Evolutionary conservation across 306 rosid species (phyloP).

Genomic region (Rosa lucieae): DNA sequence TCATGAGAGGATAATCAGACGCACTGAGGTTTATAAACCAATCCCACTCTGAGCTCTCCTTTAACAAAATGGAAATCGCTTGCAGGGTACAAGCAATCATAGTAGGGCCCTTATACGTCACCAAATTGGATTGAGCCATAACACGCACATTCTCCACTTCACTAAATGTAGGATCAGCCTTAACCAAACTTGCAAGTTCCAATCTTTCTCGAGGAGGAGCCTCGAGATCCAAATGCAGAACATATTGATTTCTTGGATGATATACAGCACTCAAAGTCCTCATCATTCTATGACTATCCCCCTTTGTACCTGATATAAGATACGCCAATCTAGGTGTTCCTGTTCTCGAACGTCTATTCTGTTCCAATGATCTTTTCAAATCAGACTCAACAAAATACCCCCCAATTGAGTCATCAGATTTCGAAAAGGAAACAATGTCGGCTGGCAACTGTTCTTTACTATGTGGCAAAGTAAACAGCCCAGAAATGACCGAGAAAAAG

Average conservation of each 20-base stretch:
- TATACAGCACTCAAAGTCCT: conserved; percentile 91
- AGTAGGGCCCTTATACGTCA: conserved; percentile 96
- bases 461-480: conserved; percentile 47
- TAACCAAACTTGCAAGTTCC: conserved; percentile 79
- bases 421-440: conserved; percentile 48
- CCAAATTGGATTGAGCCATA: conserved; percentile 81
- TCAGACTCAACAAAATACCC: conserved; percentile 77
- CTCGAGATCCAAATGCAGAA: conserved; percentile 95
- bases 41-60: conserved; percentile 71
- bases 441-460: conserved; percentile 60
- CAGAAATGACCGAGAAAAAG: conserved; percentile 58
- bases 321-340: conserved; percentile 82
- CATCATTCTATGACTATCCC: conserved; percentile 93
- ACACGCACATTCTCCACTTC: conserved; percentile 90
- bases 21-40: conserved; percentile 99
- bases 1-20: conserved; percentile 95
- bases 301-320: conserved; percentile 94
- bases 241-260: conserved; percentile 88
- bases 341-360: conserved; percentile 22
- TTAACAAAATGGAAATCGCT: conserved; percentile 87
- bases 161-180: conserved; percentile 72
- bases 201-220: conserved; percentile 97
- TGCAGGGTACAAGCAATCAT: conserved; percentile 98
- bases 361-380: conserved; percentile 42
- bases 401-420: conserved; percentile 56